phyloP scores from a whole-genome alignment of 208 protist species.

The Leptomonas seymouri region DNA sequence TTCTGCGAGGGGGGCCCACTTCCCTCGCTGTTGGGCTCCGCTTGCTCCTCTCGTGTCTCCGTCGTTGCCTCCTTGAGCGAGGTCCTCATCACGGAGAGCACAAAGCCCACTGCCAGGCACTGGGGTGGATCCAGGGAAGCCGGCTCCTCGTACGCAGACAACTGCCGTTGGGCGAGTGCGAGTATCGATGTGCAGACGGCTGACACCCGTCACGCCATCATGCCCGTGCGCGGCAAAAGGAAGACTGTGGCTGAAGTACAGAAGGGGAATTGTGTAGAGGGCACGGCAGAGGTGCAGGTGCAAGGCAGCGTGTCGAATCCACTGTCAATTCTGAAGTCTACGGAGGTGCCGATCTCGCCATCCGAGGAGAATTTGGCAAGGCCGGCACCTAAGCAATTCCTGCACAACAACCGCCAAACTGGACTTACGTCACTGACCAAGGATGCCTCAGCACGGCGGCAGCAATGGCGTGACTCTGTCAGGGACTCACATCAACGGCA shows the following conservation, averaged over 20 bases:
- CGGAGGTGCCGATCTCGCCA: background rate
- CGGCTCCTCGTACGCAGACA: conserved; percentile 5
- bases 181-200: conserved; percentile 11
- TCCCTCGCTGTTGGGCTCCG: conserved; percentile 3
- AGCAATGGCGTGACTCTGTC: background rate
- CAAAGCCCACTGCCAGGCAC: background rate
- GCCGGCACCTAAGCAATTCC: conserved; percentile 1
- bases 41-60: conserved; percentile 2
- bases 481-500: background rate
- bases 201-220: conserved; percentile 10
- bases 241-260: background rate
- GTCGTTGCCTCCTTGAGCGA: conserved; percentile 1
- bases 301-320: conserved; percentile 1
- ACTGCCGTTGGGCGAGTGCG: conserved; percentile 1
- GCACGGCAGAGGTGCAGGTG: background rate
- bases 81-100: background rate
- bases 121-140: background rate
- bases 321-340: background rate
- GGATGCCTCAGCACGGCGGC: background rate
- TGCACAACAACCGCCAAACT: background rate
- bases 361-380: background rate
- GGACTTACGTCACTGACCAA: background rate
- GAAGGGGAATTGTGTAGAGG: background rate
- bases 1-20: background rate
- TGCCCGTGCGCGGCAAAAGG: background rate